A percentile compares a stretch with the other conserved stretches of the same genome.
Evolutionary conservation across 768 basidiomycete genomes (phyloP).

Genomic region (Russula abietina): DNA sequence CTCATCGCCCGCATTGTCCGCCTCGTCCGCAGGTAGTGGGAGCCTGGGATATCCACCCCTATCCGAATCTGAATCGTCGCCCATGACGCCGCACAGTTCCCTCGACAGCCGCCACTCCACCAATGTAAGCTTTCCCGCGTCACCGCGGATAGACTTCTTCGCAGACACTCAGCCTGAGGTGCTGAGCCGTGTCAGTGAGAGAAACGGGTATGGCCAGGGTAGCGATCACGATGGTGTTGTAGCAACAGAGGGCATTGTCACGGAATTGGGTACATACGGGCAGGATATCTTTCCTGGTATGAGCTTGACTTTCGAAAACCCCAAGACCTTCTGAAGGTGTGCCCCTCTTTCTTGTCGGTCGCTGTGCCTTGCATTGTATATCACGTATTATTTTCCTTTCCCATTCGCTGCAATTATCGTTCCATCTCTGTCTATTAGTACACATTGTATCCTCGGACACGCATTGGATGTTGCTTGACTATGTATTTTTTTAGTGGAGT

Average conservation of each 20-base stretch:
- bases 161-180: background rate
- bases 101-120: slow-evolving; percentile 3
- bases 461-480: slow-evolving; percentile 13
- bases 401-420: background rate
- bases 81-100: slow-evolving; percentile 19
- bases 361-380: background rate
- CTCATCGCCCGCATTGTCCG: slow-evolving; percentile 10
- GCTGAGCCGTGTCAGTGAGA: background rate
- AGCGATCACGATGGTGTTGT: background rate
- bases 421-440: slow-evolving; percentile 11
- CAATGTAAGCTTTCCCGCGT: background rate
- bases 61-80: slow-evolving; percentile 20
- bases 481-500: slow-evolving; percentile 17
- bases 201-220: background rate
- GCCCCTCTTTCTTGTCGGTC: background rate
- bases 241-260: background rate
- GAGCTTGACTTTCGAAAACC: background rate
- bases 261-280: slow-evolving; percentile 5
- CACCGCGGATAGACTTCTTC: slow-evolving; percentile 2
- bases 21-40: slow-evolving; percentile 16
- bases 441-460: slow-evolving; percentile 15
- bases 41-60: background rate
- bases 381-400: background rate
- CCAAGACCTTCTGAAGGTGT: slow-evolving; percentile 8
- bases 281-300: slow-evolving; percentile 9